These are phyloP conservation scores for Pseudogymnoascus sp. DNA, from an alignment of 2,329 filamentous ascomycete species.

Conservation along the genomic window DNA sequence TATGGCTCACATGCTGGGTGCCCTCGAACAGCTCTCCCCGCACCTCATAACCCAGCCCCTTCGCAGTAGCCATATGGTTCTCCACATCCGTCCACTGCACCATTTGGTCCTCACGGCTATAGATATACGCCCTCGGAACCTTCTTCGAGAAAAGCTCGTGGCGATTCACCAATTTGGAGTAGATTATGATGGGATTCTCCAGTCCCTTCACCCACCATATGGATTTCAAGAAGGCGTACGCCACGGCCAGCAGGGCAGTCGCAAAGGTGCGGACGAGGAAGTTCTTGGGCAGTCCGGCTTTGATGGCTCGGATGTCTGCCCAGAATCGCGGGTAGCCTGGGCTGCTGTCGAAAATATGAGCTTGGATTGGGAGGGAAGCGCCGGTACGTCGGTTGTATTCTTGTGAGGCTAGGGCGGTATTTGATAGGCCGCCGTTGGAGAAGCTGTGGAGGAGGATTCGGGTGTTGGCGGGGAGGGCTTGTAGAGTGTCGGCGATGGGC, in stretches of 20 bases:
- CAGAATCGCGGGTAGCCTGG: slow-evolving; percentile 31
- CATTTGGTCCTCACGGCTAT: slow-evolving; percentile 25
- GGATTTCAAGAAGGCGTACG: slow-evolving; percentile 12
- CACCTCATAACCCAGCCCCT: slow-evolving; percentile 19
- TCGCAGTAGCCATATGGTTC: slow-evolving; percentile 22
- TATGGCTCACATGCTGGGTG: slow-evolving; percentile 22
- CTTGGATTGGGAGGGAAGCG: slow-evolving; percentile 29
- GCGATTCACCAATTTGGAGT: slow-evolving; percentile 17
- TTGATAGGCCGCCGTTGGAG: slow-evolving; percentile 41
- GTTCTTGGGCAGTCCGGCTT: slow-evolving; percentile 22
- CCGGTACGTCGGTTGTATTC: slow-evolving; percentile 30
- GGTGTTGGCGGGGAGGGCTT: slow-evolving; percentile 16
- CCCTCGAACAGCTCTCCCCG: slow-evolving; percentile 18
- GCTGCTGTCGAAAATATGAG: slow-evolving; percentile 38
- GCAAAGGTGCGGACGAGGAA: slow-evolving; percentile 14
- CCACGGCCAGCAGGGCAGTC: slow-evolving; percentile 9
- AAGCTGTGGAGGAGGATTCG: slow-evolving; percentile 38
- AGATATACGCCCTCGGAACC: slow-evolving; percentile 21
- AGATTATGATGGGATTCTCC: slow-evolving; percentile 14
- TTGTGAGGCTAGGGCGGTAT: slow-evolving; percentile 31
- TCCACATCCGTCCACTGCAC: slow-evolving; percentile 23
- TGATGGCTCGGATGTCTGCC: slow-evolving; percentile 20
- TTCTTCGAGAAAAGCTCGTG: slow-evolving; percentile 13
- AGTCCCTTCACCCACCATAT: slow-evolving; percentile 10
- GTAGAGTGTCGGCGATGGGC: slow-evolving; percentile 31